Conservation (phyloP, 768 basidiomycete genomes). For the Leucosporidium yakuticum region DNA sequence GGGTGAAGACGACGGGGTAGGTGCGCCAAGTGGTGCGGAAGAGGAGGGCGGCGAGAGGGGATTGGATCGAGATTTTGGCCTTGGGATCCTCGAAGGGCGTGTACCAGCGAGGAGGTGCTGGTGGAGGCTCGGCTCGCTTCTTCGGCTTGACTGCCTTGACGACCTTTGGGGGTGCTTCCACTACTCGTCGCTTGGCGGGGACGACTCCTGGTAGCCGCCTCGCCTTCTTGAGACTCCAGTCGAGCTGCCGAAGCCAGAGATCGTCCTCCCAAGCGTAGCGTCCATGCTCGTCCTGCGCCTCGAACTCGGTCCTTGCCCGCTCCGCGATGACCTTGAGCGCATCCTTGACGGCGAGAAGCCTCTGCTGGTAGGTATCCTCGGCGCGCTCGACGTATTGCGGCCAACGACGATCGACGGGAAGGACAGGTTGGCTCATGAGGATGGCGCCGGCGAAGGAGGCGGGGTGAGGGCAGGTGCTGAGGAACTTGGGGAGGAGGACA, state of each 20-base stretch:
- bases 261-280: slow-evolving; percentile 57
- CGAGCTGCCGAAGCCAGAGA: slow-evolving; percentile 64
- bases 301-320: slow-evolving; percentile 50
- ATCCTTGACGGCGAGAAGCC: slow-evolving; percentile 59
- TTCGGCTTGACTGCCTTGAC: slow-evolving; percentile 12
- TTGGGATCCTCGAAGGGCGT: neutral
- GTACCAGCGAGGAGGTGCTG: neutral
- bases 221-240: slow-evolving; percentile 78
- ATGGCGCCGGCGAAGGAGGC: slow-evolving; percentile 86
- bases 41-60: slow-evolving; percentile 50
- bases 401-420: slow-evolving; percentile 88
- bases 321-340: slow-evolving; percentile 65
- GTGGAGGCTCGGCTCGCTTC: slow-evolving; percentile 3
- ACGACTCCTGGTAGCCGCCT: slow-evolving; percentile 19
- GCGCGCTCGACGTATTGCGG: slow-evolving; percentile 71
- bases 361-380: slow-evolving; percentile 64
- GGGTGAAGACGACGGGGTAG: slow-evolving; percentile 41
- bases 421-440: slow-evolving; percentile 83
- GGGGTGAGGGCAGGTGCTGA: slow-evolving; percentile 78
- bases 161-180: neutral
- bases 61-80: neutral
- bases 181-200: slow-evolving; percentile 1
- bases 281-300: slow-evolving; percentile 44
- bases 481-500: slow-evolving; percentile 71
- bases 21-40: slow-evolving; percentile 49